These are phyloP conservation scores for Leptomonas pyrrhocoris DNA, from an alignment of 208 protist species.

Conservation along the genomic window DNA sequence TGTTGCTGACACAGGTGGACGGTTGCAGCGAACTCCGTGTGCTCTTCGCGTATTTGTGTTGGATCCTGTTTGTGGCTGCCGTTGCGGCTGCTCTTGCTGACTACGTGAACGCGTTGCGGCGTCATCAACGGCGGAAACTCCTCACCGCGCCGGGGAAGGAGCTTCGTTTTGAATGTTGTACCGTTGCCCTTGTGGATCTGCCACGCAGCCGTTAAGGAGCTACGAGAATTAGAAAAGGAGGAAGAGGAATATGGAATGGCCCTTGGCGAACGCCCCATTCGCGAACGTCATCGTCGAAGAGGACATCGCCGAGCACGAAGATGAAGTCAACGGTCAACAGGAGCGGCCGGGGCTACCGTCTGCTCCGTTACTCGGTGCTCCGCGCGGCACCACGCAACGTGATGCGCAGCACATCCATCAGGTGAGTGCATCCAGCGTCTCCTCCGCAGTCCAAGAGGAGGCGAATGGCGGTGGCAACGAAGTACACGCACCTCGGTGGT, in stretches of 20 bases:
- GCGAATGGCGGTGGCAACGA: not conserved
- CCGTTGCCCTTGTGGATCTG: too few species aligned
- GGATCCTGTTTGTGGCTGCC: not conserved
- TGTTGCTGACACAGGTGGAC: too few species aligned
- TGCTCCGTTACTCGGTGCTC: not conserved
- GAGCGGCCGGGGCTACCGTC: not conserved
- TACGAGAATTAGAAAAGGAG: too few species aligned
- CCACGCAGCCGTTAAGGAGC: too few species aligned
- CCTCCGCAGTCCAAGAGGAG: not conserved
- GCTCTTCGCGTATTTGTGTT: too few species aligned
- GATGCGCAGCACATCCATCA: slow-evolving; percentile 5
- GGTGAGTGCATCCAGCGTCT: not conserved
- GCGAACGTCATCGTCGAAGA: slow-evolving; percentile 35
- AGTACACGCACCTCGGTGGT: not conserved
- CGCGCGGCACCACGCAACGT: not conserved
- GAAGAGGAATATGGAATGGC: slow-evolving; percentile 33
- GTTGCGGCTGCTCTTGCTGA: not conserved
- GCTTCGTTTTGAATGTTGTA: too few species aligned
- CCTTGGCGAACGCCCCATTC: slow-evolving; percentile 18
- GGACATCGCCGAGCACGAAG: slow-evolving; percentile 1
- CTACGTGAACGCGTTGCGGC: too few species aligned
- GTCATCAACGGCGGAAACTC: too few species aligned
- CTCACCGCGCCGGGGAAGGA: too few species aligned
- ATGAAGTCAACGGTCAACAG: not conserved
- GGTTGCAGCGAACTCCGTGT: too few species aligned